Evolutionary conservation across 208 protist species (phyloP), one percentile per base, ranked within the genome.

Genomic region (Wallacemonas collosoma): DNA sequence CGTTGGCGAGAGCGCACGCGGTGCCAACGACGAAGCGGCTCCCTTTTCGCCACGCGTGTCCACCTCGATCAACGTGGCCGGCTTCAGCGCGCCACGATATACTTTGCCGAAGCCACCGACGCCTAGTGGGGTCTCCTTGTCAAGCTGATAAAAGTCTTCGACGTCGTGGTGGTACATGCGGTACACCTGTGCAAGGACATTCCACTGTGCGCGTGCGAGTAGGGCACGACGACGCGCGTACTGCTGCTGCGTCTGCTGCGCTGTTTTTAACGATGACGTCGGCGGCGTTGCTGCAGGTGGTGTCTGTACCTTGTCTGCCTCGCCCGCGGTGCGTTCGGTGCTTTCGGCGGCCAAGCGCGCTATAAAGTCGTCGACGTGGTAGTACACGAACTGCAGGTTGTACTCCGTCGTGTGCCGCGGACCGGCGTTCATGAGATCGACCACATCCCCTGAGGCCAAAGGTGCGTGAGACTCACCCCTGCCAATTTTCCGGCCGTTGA

Each of bases 401-500:
- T 87, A 87, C 56, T 84, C 75, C 2, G 56, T 15, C 12, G 67
- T 75, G 68, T 80, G 72, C 35, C 68, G 69, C 40, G 44, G 53
- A 7, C 77, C 82, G 7, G 84, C 82, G 64, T 87, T 77, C 61
- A 92, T 72, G 41, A 92, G 68, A 48, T 79, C 74, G 14, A 92
- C 75, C 26, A 75, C 61, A 50, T 85, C 84, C 0, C 84, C 77
- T 60, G 72, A 68, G 44, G 44, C 40, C 57, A 88, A 65, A 3
- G 57, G 66, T n/a, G 36, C 26, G 54, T 68, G 74, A 2, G 56
- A 40, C 7, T 56, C 5, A 2, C 80, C 80, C 15, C 83, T 87
- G 15, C 87, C 87, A 2, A 92, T 57, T 9, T 26, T 12, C 38
- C 11, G 4, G 7, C 80, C 77, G 36, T 85, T 80, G 40, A 90